Evolutionary conservation across 257 asterid genomes (phyloP), one percentile per base, ranked within the genome.

Genomic region (Fraxinus quadrangulata): DNA sequence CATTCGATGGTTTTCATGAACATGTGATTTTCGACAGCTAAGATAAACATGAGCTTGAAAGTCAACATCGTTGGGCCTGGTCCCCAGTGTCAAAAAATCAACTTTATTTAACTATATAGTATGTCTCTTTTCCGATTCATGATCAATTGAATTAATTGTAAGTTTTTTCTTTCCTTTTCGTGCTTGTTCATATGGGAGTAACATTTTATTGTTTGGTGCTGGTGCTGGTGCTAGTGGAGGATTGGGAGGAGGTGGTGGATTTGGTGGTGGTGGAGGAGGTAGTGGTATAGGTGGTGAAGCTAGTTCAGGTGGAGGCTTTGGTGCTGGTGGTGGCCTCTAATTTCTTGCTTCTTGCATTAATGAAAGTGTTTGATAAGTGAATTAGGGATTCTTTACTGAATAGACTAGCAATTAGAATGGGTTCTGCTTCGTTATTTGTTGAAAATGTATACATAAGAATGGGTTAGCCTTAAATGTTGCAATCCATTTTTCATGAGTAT

Each of bases 181-280:
- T 30, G 31, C 31, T 30, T 30, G 31, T 30, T 30, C 31, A 30
- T 30, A 30, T 30, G 31, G 31, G 2, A 30, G 31, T 30, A 30
- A 30, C 31, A 30, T 26, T 26, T 26, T 26, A 26, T 26, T 26
- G 30, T 26, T 26, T 28, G 28, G 28, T 26, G 86, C 83, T 0
- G 12, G 76, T 0, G 85, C 75, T 7, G 85, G 81, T 0, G 85
- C 80, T 0, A 33, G 73, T 19, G 89, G 89, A 0, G 80, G 70
- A 8, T 80, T 78, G 0, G 28, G 16, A 0, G 83, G 82, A 1
- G 79, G 65, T 3, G 84, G 84, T 0, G 40, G n/a, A 1, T 79
- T 80, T 17, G 75, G 63, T 1, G 84, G 84, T 0, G 28, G 59
- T 0, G 84, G 81, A 0, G 16, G 19, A 2, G 80, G n/a, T 26